Percentiles rank a stretch among this genome's conserved stretches.
phyloP scores from a whole-genome alignment of 768 basidiomycete genomes.

The Mycena alexandri region DNA sequence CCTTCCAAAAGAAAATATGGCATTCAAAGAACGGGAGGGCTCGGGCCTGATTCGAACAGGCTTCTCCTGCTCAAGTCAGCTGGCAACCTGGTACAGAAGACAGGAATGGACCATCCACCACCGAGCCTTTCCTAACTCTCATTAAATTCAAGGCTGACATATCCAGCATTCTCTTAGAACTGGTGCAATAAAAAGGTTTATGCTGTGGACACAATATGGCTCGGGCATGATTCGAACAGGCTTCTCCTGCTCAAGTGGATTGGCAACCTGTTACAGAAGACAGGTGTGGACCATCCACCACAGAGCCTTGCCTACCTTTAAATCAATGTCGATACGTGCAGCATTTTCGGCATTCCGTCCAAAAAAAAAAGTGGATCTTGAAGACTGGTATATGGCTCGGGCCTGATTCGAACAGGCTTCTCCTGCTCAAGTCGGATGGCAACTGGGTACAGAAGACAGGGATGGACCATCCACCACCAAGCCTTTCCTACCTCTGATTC shows the following conservation, averaged over 20 bases:
- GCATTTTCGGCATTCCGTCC: background rate
- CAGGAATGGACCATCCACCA: background rate
- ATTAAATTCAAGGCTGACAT: no score
- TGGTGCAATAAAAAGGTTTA: no score
- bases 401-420: no score
- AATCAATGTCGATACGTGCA: no score
- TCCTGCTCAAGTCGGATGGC: background rate
- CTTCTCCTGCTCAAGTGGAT: background rate
- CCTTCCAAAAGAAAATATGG: no score
- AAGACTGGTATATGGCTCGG: no score
- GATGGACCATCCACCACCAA: background rate
- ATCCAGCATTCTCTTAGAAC: no score
- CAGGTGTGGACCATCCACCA: no score
- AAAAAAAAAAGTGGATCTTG: background rate
- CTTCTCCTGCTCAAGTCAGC: background rate
- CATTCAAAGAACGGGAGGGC: no score
- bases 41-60: constrained; percentile 7
- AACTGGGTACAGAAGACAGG: background rate
- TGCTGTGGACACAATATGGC: no score
- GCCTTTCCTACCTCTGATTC: background rate
- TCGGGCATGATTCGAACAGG: background rate
- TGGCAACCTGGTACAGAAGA: no score
- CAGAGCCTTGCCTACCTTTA: background rate
- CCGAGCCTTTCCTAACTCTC: background rate
- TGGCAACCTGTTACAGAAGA: no score